Conservation (phyloP, 495 filamentous ascomycete species). For the Penicillium samsonianum region DNA sequence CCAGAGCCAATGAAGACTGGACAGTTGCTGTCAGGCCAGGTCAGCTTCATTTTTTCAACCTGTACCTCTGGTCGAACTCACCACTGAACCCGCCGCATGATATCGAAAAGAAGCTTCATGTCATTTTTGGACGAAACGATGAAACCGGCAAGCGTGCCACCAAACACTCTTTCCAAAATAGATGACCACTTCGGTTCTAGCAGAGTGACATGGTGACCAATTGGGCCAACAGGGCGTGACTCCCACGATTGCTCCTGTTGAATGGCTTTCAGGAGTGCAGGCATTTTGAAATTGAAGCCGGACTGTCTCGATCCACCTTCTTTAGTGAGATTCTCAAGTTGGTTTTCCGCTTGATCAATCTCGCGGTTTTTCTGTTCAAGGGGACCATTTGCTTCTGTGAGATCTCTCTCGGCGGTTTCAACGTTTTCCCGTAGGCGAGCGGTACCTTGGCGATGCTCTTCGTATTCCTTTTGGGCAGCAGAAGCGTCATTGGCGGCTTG, state of each 20-base stretch:
- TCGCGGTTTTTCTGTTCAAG: slow-evolving; percentile 38
- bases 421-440: slow-evolving; percentile 35
- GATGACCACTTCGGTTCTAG: slow-evolving; percentile 79
- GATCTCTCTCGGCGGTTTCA: slow-evolving; percentile 38
- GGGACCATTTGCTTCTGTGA: slow-evolving; percentile 26
- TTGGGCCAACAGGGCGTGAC: slow-evolving; percentile 76
- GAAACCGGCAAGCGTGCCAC: slow-evolving; percentile 66
- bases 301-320: slow-evolving; percentile 51
- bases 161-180: slow-evolving; percentile 75
- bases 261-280: slow-evolving; percentile 65
- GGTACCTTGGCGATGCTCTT: slow-evolving; percentile 35
- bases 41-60: slow-evolving; percentile 8
- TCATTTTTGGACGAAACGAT: slow-evolving; percentile 76
- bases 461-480: slow-evolving; percentile 31
- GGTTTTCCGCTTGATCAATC: slow-evolving; percentile 44
- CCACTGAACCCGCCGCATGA: slow-evolving; percentile 65
- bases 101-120: slow-evolving; percentile 55
- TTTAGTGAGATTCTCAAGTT: slow-evolving; percentile 50
- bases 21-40: slow-evolving; percentile 39
- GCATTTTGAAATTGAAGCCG: slow-evolving; percentile 64
- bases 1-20: slow-evolving; percentile 68
- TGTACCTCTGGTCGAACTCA: slow-evolving; percentile 27
- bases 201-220: slow-evolving; percentile 74
- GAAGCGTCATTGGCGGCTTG: slow-evolving; percentile 35
- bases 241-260: slow-evolving; percentile 64